These are phyloP conservation scores for Dichotomocladium elegans DNA, from an alignment of 371 early-diverging fungal species.

Conservation along the genomic window DNA sequence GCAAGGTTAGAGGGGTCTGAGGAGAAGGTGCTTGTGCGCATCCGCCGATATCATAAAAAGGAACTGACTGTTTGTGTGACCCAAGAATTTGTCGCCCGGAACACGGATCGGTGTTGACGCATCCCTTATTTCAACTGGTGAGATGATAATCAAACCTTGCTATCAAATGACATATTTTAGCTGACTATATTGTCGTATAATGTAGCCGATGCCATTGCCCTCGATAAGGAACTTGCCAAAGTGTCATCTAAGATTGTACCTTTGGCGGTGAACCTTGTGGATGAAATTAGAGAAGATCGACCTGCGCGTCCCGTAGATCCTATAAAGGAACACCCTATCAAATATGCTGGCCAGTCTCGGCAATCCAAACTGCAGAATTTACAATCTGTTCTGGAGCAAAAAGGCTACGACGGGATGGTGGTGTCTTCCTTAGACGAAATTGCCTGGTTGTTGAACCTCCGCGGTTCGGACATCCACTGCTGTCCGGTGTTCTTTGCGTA, in stretches of 20 bases:
- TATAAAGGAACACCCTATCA: conserved; percentile 60
- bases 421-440: conserved; percentile 91
- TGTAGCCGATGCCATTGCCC: conserved; percentile 57
- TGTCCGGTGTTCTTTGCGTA: conserved; percentile 98
- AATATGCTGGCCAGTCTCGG: conserved; percentile 69
- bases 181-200: too few species aligned
- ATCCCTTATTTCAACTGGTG: conserved; percentile 70
- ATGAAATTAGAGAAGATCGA: conserved; percentile 74
- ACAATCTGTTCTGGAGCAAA: conserved; percentile 50
- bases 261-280: conserved; percentile 70
- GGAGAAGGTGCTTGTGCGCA: background rate
- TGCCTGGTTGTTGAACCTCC: conserved; percentile 96
- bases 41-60: background rate
- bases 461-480: conserved; percentile 96
- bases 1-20: conserved; percentile 47
- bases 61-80: background rate
- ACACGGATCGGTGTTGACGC: conserved; percentile 88
- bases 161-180: background rate
- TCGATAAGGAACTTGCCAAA: conserved; percentile 49
- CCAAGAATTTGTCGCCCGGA: conserved; percentile 57
- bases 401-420: conserved; percentile 68
- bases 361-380: conserved; percentile 59
- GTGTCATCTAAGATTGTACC: conserved; percentile 56
- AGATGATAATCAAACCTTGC: conserved; percentile 3
- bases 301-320: conserved; percentile 64